phyloP scores from a whole-genome alignment of 768 basidiomycete genomes.

The Amanita polypyramis region DNA sequence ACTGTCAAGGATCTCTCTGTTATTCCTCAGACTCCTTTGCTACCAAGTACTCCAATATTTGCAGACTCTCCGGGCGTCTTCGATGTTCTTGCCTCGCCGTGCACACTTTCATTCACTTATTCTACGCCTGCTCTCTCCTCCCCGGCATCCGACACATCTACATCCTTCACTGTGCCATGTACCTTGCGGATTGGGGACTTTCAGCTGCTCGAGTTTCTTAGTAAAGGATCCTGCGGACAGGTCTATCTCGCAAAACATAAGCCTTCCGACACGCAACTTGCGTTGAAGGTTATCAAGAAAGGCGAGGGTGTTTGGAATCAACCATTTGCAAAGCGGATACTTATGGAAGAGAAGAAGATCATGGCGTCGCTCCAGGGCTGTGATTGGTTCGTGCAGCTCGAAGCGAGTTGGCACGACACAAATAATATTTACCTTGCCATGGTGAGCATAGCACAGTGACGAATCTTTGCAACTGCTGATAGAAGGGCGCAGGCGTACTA shows the following conservation, averaged over 20 bases:
- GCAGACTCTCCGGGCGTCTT: constrained; percentile 1
- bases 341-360: constrained; percentile 8
- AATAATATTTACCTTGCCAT: constrained; percentile 11
- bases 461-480: background rate
- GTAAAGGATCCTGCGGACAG: constrained; percentile 18
- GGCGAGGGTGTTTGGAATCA: constrained; percentile 13
- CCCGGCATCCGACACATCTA: background rate
- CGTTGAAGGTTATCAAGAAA: constrained; percentile 22
- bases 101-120: constrained; percentile 1
- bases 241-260: constrained; percentile 19
- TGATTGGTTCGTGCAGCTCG: constrained; percentile 8
- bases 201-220: constrained; percentile 15
- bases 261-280: constrained; percentile 14
- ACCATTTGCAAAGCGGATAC: constrained; percentile 12
- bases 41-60: constrained; percentile 3
- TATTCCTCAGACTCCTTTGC: background rate
- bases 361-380: constrained; percentile 2
- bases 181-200: background rate
- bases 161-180: background rate
- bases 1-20: background rate
- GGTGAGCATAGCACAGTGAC: background rate
- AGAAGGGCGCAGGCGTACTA: constrained; percentile 14
- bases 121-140: constrained; percentile 2
- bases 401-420: constrained; percentile 12
- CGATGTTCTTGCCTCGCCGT: background rate